These are phyloP conservation scores for Irineochytrium annulatum DNA, from an alignment of 192 early-diverging fungal genomes.

Conservation along the genomic window DNA sequence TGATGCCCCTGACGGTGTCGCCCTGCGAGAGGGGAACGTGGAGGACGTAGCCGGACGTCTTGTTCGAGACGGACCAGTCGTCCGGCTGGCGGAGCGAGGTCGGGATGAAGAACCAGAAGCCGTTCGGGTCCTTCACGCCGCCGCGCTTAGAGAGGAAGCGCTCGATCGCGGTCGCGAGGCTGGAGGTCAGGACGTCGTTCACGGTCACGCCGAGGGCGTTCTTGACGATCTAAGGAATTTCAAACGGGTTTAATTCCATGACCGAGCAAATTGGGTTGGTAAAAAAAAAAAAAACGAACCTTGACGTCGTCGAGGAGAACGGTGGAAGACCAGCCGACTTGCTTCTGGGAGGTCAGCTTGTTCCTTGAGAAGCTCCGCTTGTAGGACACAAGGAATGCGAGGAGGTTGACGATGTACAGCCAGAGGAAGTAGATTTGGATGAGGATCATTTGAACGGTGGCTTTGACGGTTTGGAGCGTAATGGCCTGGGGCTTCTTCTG, in stretches of 20 bases:
- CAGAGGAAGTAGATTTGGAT: background rate
- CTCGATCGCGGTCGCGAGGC: conserved; percentile 19
- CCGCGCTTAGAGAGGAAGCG: conserved; percentile 1
- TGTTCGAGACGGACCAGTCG: conserved; percentile 20
- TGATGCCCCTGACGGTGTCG: conserved; percentile 7
- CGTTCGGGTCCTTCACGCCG: conserved; percentile 13
- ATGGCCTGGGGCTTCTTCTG: background rate
- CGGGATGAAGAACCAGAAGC: conserved; percentile 33
- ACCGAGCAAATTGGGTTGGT: too few relatives aligned
- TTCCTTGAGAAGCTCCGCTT: conserved; percentile 9
- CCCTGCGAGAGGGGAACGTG: conserved; percentile 4
- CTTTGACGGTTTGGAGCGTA: background rate
- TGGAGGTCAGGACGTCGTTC: conserved; percentile 30
- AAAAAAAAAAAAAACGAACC: too few relatives aligned
- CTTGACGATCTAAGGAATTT: too few relatives aligned
- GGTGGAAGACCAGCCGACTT: conserved; percentile 24
- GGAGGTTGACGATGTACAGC: conserved; percentile 9
- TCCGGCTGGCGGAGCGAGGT: conserved; percentile 23
- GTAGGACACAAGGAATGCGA: background rate
- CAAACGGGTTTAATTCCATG: too few relatives aligned
- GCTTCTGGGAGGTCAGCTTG: conserved; percentile 13
- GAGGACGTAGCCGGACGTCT: conserved; percentile 24
- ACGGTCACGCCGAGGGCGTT: conserved; percentile 23
- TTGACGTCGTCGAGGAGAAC: conserved; percentile 21
- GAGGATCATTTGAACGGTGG: conserved; percentile 8